Conservation (phyloP, 495 filamentous ascomycete genomes). For the Evernia prunastri region DNA sequence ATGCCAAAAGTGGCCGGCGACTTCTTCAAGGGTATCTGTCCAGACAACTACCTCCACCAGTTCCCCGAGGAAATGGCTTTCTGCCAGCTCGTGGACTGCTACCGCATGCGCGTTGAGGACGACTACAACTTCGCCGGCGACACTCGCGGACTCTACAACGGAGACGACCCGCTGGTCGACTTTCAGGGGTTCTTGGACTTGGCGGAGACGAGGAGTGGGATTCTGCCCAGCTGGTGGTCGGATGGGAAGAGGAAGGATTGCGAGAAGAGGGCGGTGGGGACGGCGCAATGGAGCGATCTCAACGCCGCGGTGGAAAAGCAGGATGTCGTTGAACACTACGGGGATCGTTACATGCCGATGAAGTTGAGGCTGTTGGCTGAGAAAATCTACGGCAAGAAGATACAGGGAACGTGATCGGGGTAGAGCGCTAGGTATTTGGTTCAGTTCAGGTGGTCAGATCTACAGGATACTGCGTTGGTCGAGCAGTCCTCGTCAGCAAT, state of each 20-base stretch:
- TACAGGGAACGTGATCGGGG: slow-evolving; percentile 1
- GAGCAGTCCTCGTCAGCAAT: not conserved
- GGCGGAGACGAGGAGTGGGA: slow-evolving; percentile 23
- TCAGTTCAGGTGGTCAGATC: not conserved
- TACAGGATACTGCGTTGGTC: not conserved
- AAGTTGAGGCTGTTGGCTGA: slow-evolving; percentile 37
- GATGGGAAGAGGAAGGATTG: slow-evolving; percentile 30
- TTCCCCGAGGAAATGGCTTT: slow-evolving; percentile 39
- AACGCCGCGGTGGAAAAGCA: slow-evolving; percentile 29
- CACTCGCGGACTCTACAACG: slow-evolving; percentile 30
- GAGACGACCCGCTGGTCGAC: slow-evolving; percentile 17
- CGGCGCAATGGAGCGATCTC: slow-evolving; percentile 23
- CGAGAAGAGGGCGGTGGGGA: slow-evolving; percentile 24
- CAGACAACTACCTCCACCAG: slow-evolving; percentile 34
- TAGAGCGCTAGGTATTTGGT: not conserved
- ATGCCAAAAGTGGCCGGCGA: slow-evolving; percentile 5
- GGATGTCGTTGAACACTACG: slow-evolving; percentile 37
- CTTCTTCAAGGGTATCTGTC: slow-evolving; percentile 28
- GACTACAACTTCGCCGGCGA: slow-evolving; percentile 28
- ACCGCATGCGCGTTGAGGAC: slow-evolving; percentile 43
- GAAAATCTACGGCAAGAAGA: slow-evolving; percentile 23
- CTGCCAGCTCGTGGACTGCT: slow-evolving; percentile 42
- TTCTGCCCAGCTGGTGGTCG: slow-evolving; percentile 43
- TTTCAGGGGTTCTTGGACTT: slow-evolving; percentile 29
- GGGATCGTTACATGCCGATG: slow-evolving; percentile 36